phyloP scores from a whole-genome alignment of 768 basidiomycete species.

The Collybia nuda region DNA sequence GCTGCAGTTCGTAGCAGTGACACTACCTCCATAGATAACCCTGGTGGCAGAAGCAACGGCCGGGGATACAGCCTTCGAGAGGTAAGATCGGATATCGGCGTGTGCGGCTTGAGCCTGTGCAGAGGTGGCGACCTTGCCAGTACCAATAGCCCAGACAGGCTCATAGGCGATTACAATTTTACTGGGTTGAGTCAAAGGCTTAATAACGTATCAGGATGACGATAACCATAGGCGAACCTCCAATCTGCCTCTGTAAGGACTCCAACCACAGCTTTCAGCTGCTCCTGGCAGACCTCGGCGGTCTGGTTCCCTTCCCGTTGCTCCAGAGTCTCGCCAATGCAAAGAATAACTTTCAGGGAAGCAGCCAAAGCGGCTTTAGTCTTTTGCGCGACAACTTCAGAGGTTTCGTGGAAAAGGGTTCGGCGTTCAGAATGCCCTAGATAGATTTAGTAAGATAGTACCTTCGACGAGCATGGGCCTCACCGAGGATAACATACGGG shows the following conservation, averaged over 20 bases:
- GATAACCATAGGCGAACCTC: slow-evolving; percentile 54
- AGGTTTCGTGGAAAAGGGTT: slow-evolving; percentile 87
- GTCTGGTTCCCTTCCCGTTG: slow-evolving; percentile 84
- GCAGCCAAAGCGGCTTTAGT: slow-evolving; percentile 78
- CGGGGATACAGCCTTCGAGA: slow-evolving; percentile 62
- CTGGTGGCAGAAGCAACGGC: slow-evolving; percentile 72
- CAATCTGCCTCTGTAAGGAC: slow-evolving; percentile 68
- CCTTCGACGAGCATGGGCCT: slow-evolving; percentile 9
- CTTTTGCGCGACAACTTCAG: slow-evolving; percentile 81
- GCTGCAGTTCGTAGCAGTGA: slow-evolving; percentile 83
- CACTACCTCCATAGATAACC: slow-evolving; percentile 96
- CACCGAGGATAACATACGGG: slow-evolving; percentile 90
- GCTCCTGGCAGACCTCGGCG: slow-evolving; percentile 73
- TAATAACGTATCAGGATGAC: background rate
- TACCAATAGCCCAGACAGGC: slow-evolving; percentile 99
- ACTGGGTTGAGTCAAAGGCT: slow-evolving; percentile 35
- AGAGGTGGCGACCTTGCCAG: slow-evolving; percentile 91
- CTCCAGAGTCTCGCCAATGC: slow-evolving; percentile 91
- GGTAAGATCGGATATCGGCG: slow-evolving; percentile 74
- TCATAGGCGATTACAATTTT: slow-evolving; percentile 95
- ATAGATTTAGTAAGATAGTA: background rate
- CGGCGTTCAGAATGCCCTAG: slow-evolving; percentile 95
- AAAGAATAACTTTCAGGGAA: slow-evolving; percentile 86
- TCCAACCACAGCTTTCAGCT: slow-evolving; percentile 75
- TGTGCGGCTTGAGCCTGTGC: slow-evolving; percentile 95